Evolutionary conservation across 768 basidiomycete species (phyloP).

Genomic region (Dacryopinax primogenitus): DNA sequence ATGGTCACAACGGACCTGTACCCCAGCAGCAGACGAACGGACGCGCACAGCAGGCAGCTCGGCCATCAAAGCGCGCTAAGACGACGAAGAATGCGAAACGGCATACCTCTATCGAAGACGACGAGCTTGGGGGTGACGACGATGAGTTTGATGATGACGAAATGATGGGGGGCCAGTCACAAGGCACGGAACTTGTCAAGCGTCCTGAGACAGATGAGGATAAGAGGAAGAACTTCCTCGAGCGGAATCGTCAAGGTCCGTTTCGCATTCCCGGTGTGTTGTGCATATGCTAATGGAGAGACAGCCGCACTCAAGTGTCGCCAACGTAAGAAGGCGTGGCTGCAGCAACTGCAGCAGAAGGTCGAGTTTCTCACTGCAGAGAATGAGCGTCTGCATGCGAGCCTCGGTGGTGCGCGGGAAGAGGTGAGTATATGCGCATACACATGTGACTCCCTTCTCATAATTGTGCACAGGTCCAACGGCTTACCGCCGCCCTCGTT

Average conservation of each 20-base stretch:
- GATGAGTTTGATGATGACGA: constrained; percentile 22
- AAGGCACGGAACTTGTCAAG: constrained; percentile 33
- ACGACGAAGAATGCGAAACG: constrained; percentile 16
- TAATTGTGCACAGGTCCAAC: constrained; percentile 37
- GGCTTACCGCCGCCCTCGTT: constrained; percentile 39
- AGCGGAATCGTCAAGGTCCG: constrained; percentile 91
- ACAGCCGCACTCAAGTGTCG: constrained; percentile 96
- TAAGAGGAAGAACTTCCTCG: constrained; percentile 90
- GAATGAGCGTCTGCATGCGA: constrained; percentile 83
- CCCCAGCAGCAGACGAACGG: constrained; percentile 22
- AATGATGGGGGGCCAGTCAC: constrained; percentile 10
- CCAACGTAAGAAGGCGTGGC: constrained; percentile 98
- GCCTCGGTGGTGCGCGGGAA: constrained; percentile 76
- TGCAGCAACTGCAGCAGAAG: constrained; percentile 79
- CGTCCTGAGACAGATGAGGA: constrained; percentile 97
- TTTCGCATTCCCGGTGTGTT: background rate
- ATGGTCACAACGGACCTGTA: constrained; percentile 30
- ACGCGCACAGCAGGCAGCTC: background rate
- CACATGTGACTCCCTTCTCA: background rate
- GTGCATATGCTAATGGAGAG: background rate
- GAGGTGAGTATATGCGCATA: constrained; percentile 32
- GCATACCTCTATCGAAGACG: constrained; percentile 22
- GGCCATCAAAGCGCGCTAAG: constrained; percentile 16
- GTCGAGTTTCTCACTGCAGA: constrained; percentile 87
- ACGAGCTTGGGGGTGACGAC: constrained; percentile 24